Percentiles rank a stretch among this genome's conserved stretches.
These are phyloP conservation scores for Botrytis byssoidea DNA, from an alignment of 2,329 filamentous ascomycete genomes.

Conservation along the genomic window DNA sequence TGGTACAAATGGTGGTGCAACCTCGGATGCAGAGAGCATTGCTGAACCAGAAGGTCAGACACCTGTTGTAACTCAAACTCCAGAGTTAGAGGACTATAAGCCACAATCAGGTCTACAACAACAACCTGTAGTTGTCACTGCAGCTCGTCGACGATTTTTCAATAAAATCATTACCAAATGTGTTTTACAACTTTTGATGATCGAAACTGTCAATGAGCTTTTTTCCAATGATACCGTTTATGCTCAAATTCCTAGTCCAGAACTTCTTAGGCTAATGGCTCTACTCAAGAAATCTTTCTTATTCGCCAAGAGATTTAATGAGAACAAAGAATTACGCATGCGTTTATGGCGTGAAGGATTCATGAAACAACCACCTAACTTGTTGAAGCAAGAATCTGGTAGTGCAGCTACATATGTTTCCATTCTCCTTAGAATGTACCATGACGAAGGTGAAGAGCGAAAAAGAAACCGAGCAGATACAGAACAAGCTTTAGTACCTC, in stretches of 20 bases:
- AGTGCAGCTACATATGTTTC: constrained; percentile 92
- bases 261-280: constrained; percentile 88
- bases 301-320: constrained; percentile 96
- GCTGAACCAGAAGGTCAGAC: constrained; percentile 37
- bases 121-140: constrained; percentile 88
- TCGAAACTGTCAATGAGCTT: constrained; percentile 97
- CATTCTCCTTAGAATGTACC: constrained; percentile 96
- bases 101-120: constrained; percentile 75
- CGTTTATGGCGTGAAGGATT: constrained; percentile 95
- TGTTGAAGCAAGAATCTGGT: constrained; percentile 94
- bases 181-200: constrained; percentile 96
- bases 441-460: constrained; percentile 80
- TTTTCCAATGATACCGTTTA: constrained; percentile 98
- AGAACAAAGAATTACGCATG: constrained; percentile 93
- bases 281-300: constrained; percentile 94
- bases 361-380: constrained; percentile 98
- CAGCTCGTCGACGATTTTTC: constrained; percentile 90
- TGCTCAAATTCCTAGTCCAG: constrained; percentile 81
- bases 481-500: constrained; percentile 85
- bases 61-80: constrained; percentile 30
- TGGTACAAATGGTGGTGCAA: constrained; percentile 46
- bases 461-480: constrained; percentile 77
- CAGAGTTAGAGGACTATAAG: constrained; percentile 73
- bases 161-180: constrained; percentile 99
- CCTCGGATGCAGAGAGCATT: constrained; percentile 35